phyloP scores from a whole-genome alignment of 345 rosid species.

The Firmiana major region DNA sequence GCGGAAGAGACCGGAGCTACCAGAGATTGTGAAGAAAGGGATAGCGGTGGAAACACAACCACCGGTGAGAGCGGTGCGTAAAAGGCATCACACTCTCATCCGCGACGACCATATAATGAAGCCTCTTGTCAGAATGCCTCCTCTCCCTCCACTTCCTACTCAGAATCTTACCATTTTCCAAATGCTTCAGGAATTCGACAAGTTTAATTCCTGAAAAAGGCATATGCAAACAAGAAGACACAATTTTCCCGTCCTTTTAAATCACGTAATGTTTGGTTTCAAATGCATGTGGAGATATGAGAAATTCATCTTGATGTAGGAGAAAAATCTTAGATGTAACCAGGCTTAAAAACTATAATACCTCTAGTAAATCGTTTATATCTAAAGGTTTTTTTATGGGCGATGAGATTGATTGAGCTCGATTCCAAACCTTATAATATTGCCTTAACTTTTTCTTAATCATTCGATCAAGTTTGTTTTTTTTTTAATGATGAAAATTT shows the following conservation, averaged over 20 bases:
- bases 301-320: neutral
- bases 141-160: constrained; percentile 26
- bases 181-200: constrained; percentile 47
- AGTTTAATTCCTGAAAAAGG: constrained; percentile 29
- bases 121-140: constrained; percentile 31
- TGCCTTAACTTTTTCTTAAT: too few relatives aligned
- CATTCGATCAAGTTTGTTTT: too few relatives aligned
- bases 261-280: neutral
- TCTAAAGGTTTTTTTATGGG: neutral
- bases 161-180: constrained; percentile 42
- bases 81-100: constrained; percentile 60
- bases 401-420: too few relatives aligned
- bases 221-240: neutral
- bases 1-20: constrained; percentile 26
- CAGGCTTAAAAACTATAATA: neutral
- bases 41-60: constrained; percentile 15
- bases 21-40: constrained; percentile 21
- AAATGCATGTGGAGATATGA: neutral
- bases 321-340: constrained; percentile 5
- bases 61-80: constrained; percentile 42
- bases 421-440: too few relatives aligned
- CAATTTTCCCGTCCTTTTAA: neutral
- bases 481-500: neutral
- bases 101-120: constrained; percentile 28
- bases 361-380: neutral